These are phyloP conservation scores for Croton laevigatus DNA, from an alignment of 441 rosid genomes.

Conservation along the genomic window DNA sequence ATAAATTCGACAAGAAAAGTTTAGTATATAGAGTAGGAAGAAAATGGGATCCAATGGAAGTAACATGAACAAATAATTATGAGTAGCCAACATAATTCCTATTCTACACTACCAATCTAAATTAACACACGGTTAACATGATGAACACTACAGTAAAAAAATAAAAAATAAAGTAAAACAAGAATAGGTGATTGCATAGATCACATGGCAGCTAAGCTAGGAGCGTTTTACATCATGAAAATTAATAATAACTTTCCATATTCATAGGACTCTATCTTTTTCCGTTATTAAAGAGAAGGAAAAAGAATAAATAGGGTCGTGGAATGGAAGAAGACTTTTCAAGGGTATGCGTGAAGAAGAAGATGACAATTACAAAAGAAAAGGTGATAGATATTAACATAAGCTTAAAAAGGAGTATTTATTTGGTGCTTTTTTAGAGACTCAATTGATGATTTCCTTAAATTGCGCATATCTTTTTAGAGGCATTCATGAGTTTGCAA, in stretches of 20 bases:
- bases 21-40: too few species aligned
- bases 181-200: slow-evolving; percentile 9
- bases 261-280: neutral
- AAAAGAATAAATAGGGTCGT: neutral
- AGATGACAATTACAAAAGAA: neutral
- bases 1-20: too few species aligned
- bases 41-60: slow-evolving; percentile 26
- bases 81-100: neutral
- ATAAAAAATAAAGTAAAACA: slow-evolving; percentile 1
- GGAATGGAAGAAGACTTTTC: neutral
- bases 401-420: slow-evolving; percentile 17
- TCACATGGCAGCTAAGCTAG: slow-evolving; percentile 25
- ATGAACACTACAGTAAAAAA: slow-evolving; percentile 29
- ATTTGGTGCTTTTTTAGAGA: slow-evolving; percentile 20
- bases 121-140: slow-evolving; percentile 10
- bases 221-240: slow-evolving; percentile 24
- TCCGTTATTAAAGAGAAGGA: neutral
- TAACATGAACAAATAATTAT: slow-evolving; percentile 6
- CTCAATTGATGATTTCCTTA: slow-evolving; percentile 27
- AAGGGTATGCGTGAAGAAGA: slow-evolving; percentile 18
- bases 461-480: slow-evolving; percentile 34
- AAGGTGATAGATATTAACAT: slow-evolving; percentile 8
- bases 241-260: neutral
- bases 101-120: too few species aligned
- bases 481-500: slow-evolving; percentile 21